A percentile compares a stretch with the other conserved stretches of the same genome.
Evolutionary conservation across 768 basidiomycete genomes (phyloP).

Genomic region (Kwoniella bestiolae): DNA sequence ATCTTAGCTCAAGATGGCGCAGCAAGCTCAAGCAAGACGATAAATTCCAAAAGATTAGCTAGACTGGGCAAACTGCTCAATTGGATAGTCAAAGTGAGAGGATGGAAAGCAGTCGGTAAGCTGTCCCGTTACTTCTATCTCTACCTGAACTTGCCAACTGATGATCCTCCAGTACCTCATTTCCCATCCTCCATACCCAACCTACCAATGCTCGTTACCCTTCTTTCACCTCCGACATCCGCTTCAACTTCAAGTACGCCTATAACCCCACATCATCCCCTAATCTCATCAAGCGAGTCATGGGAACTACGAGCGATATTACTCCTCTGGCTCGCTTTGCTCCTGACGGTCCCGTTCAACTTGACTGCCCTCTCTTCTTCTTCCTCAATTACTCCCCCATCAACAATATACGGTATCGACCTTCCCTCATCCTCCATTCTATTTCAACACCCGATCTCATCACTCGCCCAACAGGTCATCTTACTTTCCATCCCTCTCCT

Average conservation of each 20-base stretch:
- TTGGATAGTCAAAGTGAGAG: slow-evolving; percentile 81
- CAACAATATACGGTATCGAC: slow-evolving; percentile 26
- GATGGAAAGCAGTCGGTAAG: slow-evolving; percentile 88
- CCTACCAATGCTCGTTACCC: slow-evolving; percentile 73
- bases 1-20: slow-evolving; percentile 60
- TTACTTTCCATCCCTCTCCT: slow-evolving; percentile 43
- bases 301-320: slow-evolving; percentile 86
- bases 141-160: background rate
- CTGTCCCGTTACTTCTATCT: slow-evolving; percentile 16
- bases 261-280: slow-evolving; percentile 54
- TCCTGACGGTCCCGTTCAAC: slow-evolving; percentile 92
- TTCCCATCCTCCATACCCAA: slow-evolving; percentile 91
- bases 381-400: slow-evolving; percentile 47
- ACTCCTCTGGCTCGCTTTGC: slow-evolving; percentile 90
- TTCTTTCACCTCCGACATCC: slow-evolving; percentile 61
- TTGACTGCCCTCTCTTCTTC: slow-evolving; percentile 73
- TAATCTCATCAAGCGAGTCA: slow-evolving; percentile 55
- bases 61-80: slow-evolving; percentile 66
- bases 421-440: slow-evolving; percentile 20
- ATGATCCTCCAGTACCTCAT: slow-evolving; percentile 69
- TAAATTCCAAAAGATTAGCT: slow-evolving; percentile 57
- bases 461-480: slow-evolving; percentile 62
- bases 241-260: slow-evolving; percentile 60
- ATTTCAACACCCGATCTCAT: slow-evolving; percentile 63
- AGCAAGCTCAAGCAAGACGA: slow-evolving; percentile 33